A percentile compares a stretch with the other conserved stretches of the same genome.
Evolutionary conservation across 2,329 filamentous ascomycete genomes (phyloP).

Genomic region (Ceratocystis lukuohia): DNA sequence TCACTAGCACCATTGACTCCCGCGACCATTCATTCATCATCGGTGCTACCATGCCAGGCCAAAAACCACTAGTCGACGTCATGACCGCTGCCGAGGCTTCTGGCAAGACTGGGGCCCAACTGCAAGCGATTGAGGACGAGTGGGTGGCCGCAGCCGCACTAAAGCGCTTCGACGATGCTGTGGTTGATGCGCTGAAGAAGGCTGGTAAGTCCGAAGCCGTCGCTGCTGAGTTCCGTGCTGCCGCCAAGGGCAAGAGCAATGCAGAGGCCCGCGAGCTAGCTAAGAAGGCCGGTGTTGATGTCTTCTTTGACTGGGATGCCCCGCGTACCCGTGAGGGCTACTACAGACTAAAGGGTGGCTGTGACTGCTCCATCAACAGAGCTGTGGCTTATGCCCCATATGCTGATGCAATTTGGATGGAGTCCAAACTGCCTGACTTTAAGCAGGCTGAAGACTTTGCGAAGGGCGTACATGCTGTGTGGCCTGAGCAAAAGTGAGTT

Average conservation of each 20-base stretch:
- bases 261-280: slow-evolving; percentile 67
- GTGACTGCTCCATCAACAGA: slow-evolving; percentile 78
- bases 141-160: slow-evolving; percentile 71
- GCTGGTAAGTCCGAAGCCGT: slow-evolving; percentile 52
- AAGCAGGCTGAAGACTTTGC: slow-evolving; percentile 87
- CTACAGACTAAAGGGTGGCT: slow-evolving; percentile 86
- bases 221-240: slow-evolving; percentile 50
- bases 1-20: slow-evolving; percentile 90
- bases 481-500: slow-evolving; percentile 86
- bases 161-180: slow-evolving; percentile 82
- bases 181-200: slow-evolving; percentile 65
- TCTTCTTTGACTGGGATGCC: slow-evolving; percentile 93
- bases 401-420: slow-evolving; percentile 98
- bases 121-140: slow-evolving; percentile 83
- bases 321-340: slow-evolving; percentile 86
- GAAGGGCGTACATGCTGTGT: slow-evolving; percentile 81
- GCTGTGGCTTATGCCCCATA: slow-evolving; percentile 87
- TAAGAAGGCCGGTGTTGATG: slow-evolving; percentile 56
- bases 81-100: slow-evolving; percentile 74
- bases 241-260: slow-evolving; percentile 74
- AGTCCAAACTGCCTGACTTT: slow-evolving; percentile 90
- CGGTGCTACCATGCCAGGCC: slow-evolving; percentile 70
- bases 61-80: slow-evolving; percentile 77
- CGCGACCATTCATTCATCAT: slow-evolving; percentile 91
- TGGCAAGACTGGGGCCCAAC: slow-evolving; percentile 65